Evolutionary conservation across 1,284 basidiomycete genomes (phyloP), one percentile per base, ranked within the genome.

Genomic region (Cryptococcus sp.): DNA sequence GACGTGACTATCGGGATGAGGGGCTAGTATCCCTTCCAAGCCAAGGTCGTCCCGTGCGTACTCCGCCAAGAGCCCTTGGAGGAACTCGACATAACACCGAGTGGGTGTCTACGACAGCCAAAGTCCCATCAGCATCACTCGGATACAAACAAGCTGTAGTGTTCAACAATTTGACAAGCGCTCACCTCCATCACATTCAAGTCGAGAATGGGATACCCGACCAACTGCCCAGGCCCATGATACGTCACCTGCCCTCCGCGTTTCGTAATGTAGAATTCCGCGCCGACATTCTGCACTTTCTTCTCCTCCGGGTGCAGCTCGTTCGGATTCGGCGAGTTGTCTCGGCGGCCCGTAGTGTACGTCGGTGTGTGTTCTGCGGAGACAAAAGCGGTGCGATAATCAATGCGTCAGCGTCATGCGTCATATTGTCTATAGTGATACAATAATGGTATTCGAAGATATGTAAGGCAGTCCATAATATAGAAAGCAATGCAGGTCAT

Each of bases 221-320:
- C 90, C 62, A 99, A 82, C 78, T 99, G 96, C 2, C 96, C 96
- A 0, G 95, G 95, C 0, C 96, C 96, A 76, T 99, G 96, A 77
- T 93, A 99, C 2, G 96, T 99, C 56, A 93, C 85, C 77, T 97
- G 88, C 7, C 61, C 60, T 1, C 95, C 95, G 59, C 96, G 84
- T 62, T 86, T 84, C 2, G 93, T 88, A 38, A 85, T 81, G 42
- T 89, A 84, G 73, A 95, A 95, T 71, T 95, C 91, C 0, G 95
- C 94, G 17, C 94, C 93, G 23, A 93, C 82, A 16, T 80, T 80
- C 10, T 82, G 84, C 27, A 96, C 81, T 50, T 90, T 85, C 41
- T 77, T 72, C 40, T 86, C 85, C 70, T 95, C 91, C 42, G 81
- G 79, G 43, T 83, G 80, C 13, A 87, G 79, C 46, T 85, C 83